Conservation (phyloP, 768 basidiomycete genomes). For the Pholiota microspora region DNA sequence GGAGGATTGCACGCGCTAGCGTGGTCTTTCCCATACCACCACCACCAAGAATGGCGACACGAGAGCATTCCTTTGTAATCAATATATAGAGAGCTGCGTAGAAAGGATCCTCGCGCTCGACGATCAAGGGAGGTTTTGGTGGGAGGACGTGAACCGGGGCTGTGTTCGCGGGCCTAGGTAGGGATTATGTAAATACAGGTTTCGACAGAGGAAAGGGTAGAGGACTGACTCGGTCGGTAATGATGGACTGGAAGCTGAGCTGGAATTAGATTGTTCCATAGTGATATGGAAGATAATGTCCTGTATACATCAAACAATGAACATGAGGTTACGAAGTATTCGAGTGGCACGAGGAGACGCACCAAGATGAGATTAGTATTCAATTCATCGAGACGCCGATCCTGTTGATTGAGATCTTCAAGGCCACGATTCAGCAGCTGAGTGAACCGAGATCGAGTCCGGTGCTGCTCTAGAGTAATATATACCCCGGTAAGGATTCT, state of each 20-base stretch:
- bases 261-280: neutral
- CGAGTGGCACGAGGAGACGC: neutral
- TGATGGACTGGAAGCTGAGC: no score
- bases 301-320: neutral
- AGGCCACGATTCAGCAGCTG: neutral
- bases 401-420: neutral
- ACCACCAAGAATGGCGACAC: conserved; percentile 27
- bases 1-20: conserved; percentile 23
- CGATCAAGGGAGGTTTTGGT: neutral
- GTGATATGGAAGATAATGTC: neutral
- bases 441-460: neutral
- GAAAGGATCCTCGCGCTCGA: neutral
- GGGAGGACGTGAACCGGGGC: neutral
- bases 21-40: conserved; percentile 35
- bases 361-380: conserved; percentile 1
- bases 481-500: neutral
- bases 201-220: neutral
- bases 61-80: conserved; percentile 1
- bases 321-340: neutral
- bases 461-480: neutral
- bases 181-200: neutral
- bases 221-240: no score
- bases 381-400: neutral
- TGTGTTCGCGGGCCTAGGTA: no score
- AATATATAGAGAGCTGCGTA: neutral